Evolutionary conservation across 371 early-diverging fungal species (phyloP), one percentile per base, ranked within the genome.

Genomic region (Lichtheimia corymbifera): DNA sequence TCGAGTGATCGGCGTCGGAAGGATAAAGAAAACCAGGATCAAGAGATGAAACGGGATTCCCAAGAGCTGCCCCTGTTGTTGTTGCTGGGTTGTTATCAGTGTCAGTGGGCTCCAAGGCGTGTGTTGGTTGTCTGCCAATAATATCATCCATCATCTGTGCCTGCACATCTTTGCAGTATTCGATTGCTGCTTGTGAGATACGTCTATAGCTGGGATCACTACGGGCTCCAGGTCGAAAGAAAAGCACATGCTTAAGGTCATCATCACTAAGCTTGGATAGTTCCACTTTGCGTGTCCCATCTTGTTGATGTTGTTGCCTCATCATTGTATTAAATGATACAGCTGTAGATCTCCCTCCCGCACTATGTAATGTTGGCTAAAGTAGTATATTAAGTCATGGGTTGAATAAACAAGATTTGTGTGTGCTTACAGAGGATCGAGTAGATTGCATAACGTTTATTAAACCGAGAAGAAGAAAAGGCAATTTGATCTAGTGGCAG

Each of bases 401-500:
- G n/a, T 15, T 15, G 14, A 28, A 15, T 52, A 3, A 15, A 28
- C 11, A 27, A 28, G n/a, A 52, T n/a, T 5, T 12, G 52, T 28
- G 13, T 28, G 6, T 22, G 3, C n/a, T 13, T 52, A 27, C 28
- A 7, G 25, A 50, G 4, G 9, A n/a, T 28, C 25, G 27, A 28
- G 17, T 15, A 14, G 20, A 50, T 24, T 13, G 14, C 24, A 50
- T 13, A 18, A 9, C 20, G 50, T 18, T 49, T 22, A 4, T 18
- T 15, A 9, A 22, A 0, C 14, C 20, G 0, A 24, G 6, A 18
- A 14, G 20, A 50, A 50, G 24, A 50, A 50, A 24, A 50, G 7
- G 24, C 13, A 4, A 45, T 5, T n/a, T 22, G n/a, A 22, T 50
- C 24, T 40, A 72, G 79, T 4, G 76, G 75, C 35, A 35, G 9